phyloP scores from a whole-genome alignment of 2,329 filamentous ascomycete genomes.

The Talaromyces sp. region DNA sequence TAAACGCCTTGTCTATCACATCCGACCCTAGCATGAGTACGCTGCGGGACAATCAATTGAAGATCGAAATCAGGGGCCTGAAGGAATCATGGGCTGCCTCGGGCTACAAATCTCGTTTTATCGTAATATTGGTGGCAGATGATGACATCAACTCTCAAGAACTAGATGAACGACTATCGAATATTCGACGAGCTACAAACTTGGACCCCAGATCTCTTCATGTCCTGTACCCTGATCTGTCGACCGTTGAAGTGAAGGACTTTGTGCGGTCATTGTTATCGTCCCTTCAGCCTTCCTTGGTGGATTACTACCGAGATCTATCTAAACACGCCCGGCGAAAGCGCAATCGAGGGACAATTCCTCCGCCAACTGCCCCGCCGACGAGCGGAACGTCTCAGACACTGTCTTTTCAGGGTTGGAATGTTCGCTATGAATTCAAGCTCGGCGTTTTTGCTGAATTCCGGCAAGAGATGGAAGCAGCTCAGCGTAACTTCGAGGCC shows the following conservation, averaged over 20 bases:
- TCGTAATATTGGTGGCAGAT: conserved; percentile 73
- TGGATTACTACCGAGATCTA: conserved; percentile 91
- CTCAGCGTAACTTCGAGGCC: conserved; percentile 78
- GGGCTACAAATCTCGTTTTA: conserved; percentile 69
- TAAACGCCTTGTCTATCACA: conserved; percentile 76
- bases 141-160: conserved; percentile 60
- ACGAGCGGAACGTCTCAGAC: conserved; percentile 81
- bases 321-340: conserved; percentile 91
- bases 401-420: conserved; percentile 82
- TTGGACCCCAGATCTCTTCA: conserved; percentile 83
- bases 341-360: conserved; percentile 70
- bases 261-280: conserved; percentile 70
- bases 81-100: conserved; percentile 59
- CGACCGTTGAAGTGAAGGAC: conserved; percentile 64
- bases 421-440: conserved; percentile 92
- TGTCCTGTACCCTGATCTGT: conserved; percentile 71
- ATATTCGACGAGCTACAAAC: conserved; percentile 72
- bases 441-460: conserved; percentile 87
- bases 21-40: conserved; percentile 69
- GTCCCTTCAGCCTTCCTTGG: conserved; percentile 66
- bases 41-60: conserved; percentile 80
- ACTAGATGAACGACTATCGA: conserved; percentile 71
- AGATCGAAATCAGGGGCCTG: conserved; percentile 76
- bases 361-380: conserved; percentile 76
- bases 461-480: conserved; percentile 84